Evolutionary conservation across 345 rosid species (phyloP).

Genomic region (Lepidium aucheri): DNA sequence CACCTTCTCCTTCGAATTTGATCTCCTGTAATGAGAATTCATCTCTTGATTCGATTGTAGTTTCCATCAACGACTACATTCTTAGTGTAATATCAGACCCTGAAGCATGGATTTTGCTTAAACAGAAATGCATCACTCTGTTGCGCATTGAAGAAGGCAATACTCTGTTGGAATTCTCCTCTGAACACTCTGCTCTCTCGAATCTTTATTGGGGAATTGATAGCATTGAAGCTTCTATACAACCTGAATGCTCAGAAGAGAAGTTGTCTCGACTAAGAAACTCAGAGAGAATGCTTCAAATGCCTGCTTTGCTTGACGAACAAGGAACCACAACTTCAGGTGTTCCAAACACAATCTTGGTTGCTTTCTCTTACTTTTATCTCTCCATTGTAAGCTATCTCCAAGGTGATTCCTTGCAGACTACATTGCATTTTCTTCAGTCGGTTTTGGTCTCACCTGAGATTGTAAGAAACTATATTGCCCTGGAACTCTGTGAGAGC

Average conservation of each 20-base stretch:
- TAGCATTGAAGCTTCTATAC: constrained; percentile 49
- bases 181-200: constrained; percentile 57
- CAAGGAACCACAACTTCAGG: constrained; percentile 53
- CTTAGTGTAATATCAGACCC: constrained; percentile 22
- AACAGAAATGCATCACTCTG: constrained; percentile 37
- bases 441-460: constrained; percentile 51
- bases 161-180: constrained; percentile 40
- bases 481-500: constrained; percentile 40
- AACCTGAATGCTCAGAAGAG: constrained; percentile 31
- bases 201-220: constrained; percentile 77
- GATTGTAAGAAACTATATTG: constrained; percentile 35
- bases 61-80: constrained; percentile 38
- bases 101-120: constrained; percentile 34
- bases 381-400: constrained; percentile 50
- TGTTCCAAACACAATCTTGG: constrained; percentile 41
- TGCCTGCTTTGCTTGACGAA: constrained; percentile 80
- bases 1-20: constrained; percentile 22
- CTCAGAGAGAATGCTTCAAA: constrained; percentile 78
- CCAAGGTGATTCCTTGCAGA: constrained; percentile 61
- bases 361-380: constrained; percentile 43
- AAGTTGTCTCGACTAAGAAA: constrained; percentile 28
- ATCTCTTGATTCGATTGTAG: constrained; percentile 38
- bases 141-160: constrained; percentile 32
- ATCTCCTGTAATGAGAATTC: constrained; percentile 30
- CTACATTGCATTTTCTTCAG: constrained; percentile 63